These are phyloP conservation scores for Tricholoma matsutake DNA, from an alignment of 768 basidiomycete genomes.

Conservation along the genomic window DNA sequence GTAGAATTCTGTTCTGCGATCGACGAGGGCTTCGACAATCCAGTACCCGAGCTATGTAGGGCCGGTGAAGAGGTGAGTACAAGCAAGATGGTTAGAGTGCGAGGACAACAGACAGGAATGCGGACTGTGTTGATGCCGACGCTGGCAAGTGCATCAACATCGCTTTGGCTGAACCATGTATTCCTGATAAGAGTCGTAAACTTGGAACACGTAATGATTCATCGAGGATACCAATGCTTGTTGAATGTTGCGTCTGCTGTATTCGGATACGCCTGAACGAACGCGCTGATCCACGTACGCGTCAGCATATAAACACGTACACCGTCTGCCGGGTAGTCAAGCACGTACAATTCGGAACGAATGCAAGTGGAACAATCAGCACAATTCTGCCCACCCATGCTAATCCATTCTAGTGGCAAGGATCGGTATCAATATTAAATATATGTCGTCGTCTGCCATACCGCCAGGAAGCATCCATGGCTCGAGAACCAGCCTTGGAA, in stretches of 20 bases:
- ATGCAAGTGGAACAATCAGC: slow-evolving; percentile 61
- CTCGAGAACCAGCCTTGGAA: slow-evolving; percentile 67
- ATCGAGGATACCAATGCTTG: slow-evolving; percentile 53
- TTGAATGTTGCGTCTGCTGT: slow-evolving; percentile 58
- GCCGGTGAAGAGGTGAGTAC: background rate
- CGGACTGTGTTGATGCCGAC: slow-evolving; percentile 74
- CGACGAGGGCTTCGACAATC: slow-evolving; percentile 72
- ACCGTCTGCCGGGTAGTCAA: background rate
- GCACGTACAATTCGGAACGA: slow-evolving; percentile 58
- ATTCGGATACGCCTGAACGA: slow-evolving; percentile 56
- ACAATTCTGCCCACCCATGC: slow-evolving; percentile 71
- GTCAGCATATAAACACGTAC: background rate
- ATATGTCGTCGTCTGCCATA: too few relatives aligned
- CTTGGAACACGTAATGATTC: background rate
- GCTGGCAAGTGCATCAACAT: slow-evolving; percentile 51
- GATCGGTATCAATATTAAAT: too few relatives aligned
- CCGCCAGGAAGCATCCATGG: slow-evolving; percentile 82
- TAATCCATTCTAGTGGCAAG: slow-evolving; percentile 69
- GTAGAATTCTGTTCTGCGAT: slow-evolving; percentile 57
- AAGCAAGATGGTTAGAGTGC: background rate
- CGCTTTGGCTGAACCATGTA: slow-evolving; percentile 67
- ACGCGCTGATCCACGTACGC: slow-evolving; percentile 38
- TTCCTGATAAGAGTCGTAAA: slow-evolving; percentile 34
- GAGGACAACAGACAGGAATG: slow-evolving; percentile 52
- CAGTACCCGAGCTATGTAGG: slow-evolving; percentile 68